These are phyloP conservation scores for Umbelopsis sp. DNA, from an alignment of 371 early-diverging fungal genomes.

Conservation along the genomic window DNA sequence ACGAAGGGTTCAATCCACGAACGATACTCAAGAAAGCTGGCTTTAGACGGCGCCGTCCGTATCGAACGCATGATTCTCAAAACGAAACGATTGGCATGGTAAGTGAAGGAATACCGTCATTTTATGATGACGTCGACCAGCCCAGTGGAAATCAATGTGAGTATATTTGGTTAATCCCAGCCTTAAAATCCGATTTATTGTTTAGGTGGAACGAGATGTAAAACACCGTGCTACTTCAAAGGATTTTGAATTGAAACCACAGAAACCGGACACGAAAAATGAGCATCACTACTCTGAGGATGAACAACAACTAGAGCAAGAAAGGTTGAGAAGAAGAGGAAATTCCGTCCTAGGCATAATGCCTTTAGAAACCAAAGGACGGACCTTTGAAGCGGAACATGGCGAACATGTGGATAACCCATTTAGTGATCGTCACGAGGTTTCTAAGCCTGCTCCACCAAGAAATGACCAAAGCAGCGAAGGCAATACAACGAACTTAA, in stretches of 20 bases:
- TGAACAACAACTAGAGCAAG: not conserved
- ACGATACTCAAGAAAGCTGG: conserved; percentile 7
- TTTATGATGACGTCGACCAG: not conserved
- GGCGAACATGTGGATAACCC: not conserved
- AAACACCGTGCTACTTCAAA: not conserved
- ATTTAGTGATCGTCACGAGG: conserved; percentile 14
- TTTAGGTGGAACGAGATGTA: not conserved
- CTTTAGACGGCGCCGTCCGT: not conserved
- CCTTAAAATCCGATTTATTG: not conserved
- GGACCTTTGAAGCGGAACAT: not conserved
- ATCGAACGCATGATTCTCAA: not conserved
- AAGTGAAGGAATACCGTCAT: not conserved
- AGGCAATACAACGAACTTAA: not conserved
- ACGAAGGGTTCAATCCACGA: conserved; percentile 5
- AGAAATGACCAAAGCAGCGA: not conserved
- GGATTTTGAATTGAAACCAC: not conserved
- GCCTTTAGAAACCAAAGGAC: not conserved
- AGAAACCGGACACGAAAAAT: not conserved
- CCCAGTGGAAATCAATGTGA: too few relatives aligned
- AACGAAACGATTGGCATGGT: conserved; percentile 7
- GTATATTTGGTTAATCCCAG: too few relatives aligned
- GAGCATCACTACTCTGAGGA: not conserved
- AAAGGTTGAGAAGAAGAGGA: not conserved
- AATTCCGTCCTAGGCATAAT: conserved; percentile 7
- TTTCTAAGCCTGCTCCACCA: not conserved